Evolutionary conservation across 202 grass and related monocot species (phyloP), one percentile per base, ranked within the genome.

Genomic region (Panicum hallii): DNA sequence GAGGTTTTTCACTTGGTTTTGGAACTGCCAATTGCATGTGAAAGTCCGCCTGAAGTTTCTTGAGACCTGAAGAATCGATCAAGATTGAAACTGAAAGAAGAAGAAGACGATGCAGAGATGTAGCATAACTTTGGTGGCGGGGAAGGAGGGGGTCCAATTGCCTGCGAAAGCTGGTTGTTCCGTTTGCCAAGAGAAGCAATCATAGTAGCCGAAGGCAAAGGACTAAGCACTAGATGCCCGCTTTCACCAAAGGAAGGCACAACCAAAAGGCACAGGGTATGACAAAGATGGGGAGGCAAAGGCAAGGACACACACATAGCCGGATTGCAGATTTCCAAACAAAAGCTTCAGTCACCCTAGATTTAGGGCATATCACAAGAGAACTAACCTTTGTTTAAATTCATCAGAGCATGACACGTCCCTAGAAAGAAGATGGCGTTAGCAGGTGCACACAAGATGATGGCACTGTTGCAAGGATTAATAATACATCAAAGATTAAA

Each of bases 191-290:
- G 49, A 38, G 72, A 87, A 84, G 89, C 85, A 58, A 84, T 87
- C 63, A 81, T 90, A 9, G 43, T 44, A 26, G 55, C 20, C 1
- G 30, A 79, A 77, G 32, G 64, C 67, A 71, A 87, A 53, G 84
- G 74, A 63, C 36, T 43, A 38, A 63, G 84, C 89, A 87, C 89
- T 80, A 71, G 89, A 88, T 91, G 85, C 85, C 56, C 81, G 58
- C 81, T 91, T 91, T 91, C 77, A 77, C 56, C 85, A 91, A 91
- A 91, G 85, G 12, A 87, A 88, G 77, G 85, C 81, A 84, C 81
- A 90, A 20, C 46, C 28, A 9, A 86, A 90, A 83, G 88, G 63
- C 9, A 58, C 72, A 43, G 58, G 74, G 74, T 68, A 61, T 79
- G 88, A 86, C 67, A 83, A 62, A 46, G 88, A 83, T 22, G 65